Base-by-base conservation (phyloP, 2,329 filamentous ascomycete species). In the Phyllosticta ampelicida region DNA sequence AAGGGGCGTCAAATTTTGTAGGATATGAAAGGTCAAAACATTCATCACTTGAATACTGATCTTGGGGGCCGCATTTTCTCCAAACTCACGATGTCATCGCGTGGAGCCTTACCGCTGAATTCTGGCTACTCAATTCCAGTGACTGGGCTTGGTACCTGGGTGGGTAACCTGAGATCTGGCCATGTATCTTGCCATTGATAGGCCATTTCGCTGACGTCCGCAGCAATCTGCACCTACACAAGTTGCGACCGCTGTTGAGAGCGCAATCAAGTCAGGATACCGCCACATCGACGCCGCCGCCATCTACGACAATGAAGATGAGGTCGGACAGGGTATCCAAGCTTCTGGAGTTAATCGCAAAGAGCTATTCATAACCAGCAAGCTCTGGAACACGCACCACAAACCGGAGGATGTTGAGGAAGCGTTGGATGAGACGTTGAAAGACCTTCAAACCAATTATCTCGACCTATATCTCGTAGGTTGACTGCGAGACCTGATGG, bases 301-400 rank as follows among this genome's bases (percentile, higher is more conserved):
- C 61, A 67, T 77, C 59, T 79, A 79, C 70, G 77, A 78, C 62
- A 79, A 76, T 3, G 77, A 79, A 64, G 67, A 70, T 3, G 77
- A 79, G 63, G 71, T 79, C 13, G 77, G 77, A 13, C 70, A 67
- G 6, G 77, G 72, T 26, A 78, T 79, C 66, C 70, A 73, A 52
- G 69, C 73, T 59, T 70, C 70, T 48, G 73, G 72, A 16, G 71
- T 78, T 10, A 64, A 72, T 1, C 70, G 77, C 13, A 71, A 75
- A 59, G 76, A 79, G 63, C 70, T 79, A 11, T 79, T 70, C 61
- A 66, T 79, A n/a, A 81, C 79, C 0, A 83, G 81, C 29, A 87
- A 87, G 64, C 80, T 96, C 59, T 95, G 90, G 90, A 90, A 92
- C 78, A 86, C 86, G 63, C 95, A 90, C 82, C 89, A 95, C 78